Percentiles rank a stretch among this genome's conserved stretches.
phyloP scores from a whole-genome alignment of 2,329 filamentous ascomycete species.

The Fusarium irregulare region DNA sequence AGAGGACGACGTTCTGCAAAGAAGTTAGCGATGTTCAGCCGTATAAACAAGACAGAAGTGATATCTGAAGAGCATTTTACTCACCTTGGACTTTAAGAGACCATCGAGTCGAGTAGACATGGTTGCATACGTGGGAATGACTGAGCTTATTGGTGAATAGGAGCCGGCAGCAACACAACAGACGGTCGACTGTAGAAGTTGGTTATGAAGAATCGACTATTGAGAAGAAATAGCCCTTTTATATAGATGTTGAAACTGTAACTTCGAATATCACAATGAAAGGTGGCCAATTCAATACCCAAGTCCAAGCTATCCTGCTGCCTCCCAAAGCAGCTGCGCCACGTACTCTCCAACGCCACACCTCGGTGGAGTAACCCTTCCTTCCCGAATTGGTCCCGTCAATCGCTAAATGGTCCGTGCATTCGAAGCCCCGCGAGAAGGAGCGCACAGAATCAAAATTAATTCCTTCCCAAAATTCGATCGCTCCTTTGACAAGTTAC shows the following conservation, averaged over 20 bases:
- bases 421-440: slow-evolving; percentile 43
- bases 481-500: slow-evolving; percentile 44
- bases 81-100: slow-evolving; percentile 44
- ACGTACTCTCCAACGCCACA: slow-evolving; percentile 29
- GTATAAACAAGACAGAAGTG: fast-evolving
- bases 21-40: slow-evolving; percentile 1
- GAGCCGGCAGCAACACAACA: background rate
- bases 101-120: slow-evolving; percentile 43
- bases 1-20: slow-evolving; percentile 73
- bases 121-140: background rate
- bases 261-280: slow-evolving; percentile 12
- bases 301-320: slow-evolving; percentile 1
- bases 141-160: background rate
- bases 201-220: background rate
- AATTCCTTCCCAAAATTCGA: slow-evolving; percentile 48
- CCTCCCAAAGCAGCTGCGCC: slow-evolving; percentile 25
- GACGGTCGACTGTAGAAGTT: background rate
- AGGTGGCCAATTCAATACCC: slow-evolving; percentile 39
- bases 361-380: slow-evolving; percentile 38
- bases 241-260: no score
- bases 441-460: slow-evolving; percentile 48
- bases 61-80: background rate
- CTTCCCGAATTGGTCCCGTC: slow-evolving; percentile 28
- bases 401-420: slow-evolving; percentile 43
- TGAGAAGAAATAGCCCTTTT: no score